Base-by-base conservation (phyloP, 202 grass and related monocot genomes). In the Zoysia matrella region DNA sequence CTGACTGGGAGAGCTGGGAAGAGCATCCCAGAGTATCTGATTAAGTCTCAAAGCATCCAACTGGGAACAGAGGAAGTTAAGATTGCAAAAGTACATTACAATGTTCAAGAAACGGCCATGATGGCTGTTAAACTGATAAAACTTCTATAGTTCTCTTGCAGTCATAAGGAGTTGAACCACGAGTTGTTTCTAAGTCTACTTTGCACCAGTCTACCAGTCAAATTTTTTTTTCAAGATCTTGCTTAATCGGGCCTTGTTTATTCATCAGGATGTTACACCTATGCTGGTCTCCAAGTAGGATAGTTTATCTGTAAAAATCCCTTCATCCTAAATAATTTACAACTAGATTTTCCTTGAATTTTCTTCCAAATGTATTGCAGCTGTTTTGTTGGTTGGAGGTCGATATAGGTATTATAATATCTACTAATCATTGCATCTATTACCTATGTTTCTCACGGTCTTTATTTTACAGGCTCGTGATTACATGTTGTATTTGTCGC, bases 401-500 rank as follows among this genome's bases (percentile, higher is more conserved):
- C 39, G 10, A 30, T 63, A 8, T 40, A 40, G 8, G 22, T 63
- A 30, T 61, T 36, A 50, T 75, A 50, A 44, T 14, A 73, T 67
- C 46, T 44, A 12, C 52, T 45, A 6, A 66, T 1, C 53, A 8
- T 40, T 65, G 40, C 52, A 18, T 70, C 39, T 40, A n/a, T 76
- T 63, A 65, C 56, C 46, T 30, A 3, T 52, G 1, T 45, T 89
- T 46, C 30, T 67, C 1, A 73, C 67, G 65, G 76, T 52, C 39
- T 47, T 51, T 80, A 16, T 84, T 75, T 83, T 67, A 11, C 92
- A 99, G 96, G 91, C 86, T 56, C 84, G 91, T 46, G 86, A 94
- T 68, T 90, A 90, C 71, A 86, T 83, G 75, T 40, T 95, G 57
- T 99, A 99, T 61, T 82, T 87, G 48, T 93, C 93, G 1, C 65